These are phyloP conservation scores for Chaetomiaceae sp. DNA, from an alignment of 2,329 filamentous ascomycete species.

Conservation along the genomic window DNA sequence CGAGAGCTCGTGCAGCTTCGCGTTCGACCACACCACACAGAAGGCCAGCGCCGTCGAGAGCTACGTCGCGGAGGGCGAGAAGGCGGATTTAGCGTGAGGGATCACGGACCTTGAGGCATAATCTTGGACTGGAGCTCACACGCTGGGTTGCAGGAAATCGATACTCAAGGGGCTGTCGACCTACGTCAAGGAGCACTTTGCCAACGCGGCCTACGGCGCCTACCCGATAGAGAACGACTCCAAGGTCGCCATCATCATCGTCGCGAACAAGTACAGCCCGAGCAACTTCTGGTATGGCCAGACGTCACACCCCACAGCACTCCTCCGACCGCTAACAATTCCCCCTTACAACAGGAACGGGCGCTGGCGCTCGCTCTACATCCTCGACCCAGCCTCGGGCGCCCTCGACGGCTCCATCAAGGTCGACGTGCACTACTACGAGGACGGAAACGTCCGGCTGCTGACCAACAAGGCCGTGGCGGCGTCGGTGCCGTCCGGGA, in stretches of 20 bases:
- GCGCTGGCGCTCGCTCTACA: constrained; percentile 88
- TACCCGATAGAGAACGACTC: constrained; percentile 75
- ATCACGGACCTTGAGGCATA: background rate
- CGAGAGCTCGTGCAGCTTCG: constrained; percentile 81
- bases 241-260: constrained; percentile 74
- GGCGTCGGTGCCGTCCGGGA: constrained; percentile 55
- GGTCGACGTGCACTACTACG: constrained; percentile 98
- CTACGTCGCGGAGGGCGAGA: constrained; percentile 69
- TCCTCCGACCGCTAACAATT: background rate
- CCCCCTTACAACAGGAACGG: constrained; percentile 64
- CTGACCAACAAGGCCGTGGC: constrained; percentile 77
- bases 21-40: constrained; percentile 80
- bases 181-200: constrained; percentile 86
- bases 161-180: constrained; percentile 70
- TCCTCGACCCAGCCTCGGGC: constrained; percentile 65
- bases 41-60: constrained; percentile 81
- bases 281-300: constrained; percentile 83
- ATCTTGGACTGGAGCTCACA: background rate
- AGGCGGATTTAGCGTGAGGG: constrained; percentile 74
- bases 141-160: constrained; percentile 60
- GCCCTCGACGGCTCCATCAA: constrained; percentile 75
- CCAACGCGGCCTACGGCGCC: constrained; percentile 73
- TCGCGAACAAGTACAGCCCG: constrained; percentile 95
- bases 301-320: background rate
- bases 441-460: constrained; percentile 94